These are phyloP conservation scores for Multifurca ochricompacta DNA, from an alignment of 768 basidiomycete species.

Conservation along the genomic window DNA sequence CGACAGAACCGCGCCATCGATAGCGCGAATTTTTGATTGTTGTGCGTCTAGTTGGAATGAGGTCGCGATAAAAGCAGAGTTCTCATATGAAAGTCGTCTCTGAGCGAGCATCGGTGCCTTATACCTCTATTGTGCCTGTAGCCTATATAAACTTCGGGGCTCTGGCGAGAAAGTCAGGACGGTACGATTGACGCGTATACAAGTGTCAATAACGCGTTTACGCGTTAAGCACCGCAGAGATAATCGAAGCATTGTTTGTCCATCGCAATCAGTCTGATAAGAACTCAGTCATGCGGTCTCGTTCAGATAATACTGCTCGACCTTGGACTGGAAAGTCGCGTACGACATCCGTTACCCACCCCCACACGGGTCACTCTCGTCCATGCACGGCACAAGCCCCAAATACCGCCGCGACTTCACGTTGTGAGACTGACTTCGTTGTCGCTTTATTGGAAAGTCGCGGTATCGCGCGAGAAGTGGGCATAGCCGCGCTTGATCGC, in stretches of 20 bases:
- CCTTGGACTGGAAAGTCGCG: slow-evolving; percentile 52
- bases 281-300: slow-evolving; percentile 16
- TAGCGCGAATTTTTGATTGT: too few relatives aligned
- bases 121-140: background rate
- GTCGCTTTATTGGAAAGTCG: slow-evolving; percentile 70
- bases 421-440: slow-evolving; percentile 53
- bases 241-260: background rate
- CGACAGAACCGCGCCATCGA: background rate
- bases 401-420: slow-evolving; percentile 52
- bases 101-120: background rate
- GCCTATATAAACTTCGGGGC: too few relatives aligned
- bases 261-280: background rate
- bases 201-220: background rate
- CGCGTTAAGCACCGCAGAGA: too few relatives aligned
- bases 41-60: background rate
- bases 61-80: background rate
- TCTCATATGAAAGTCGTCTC: too few relatives aligned
- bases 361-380: slow-evolving; percentile 37
- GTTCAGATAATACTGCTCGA: slow-evolving; percentile 30
- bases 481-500: slow-evolving; percentile 77
- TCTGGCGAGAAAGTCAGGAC: too few relatives aligned
- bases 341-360: slow-evolving; percentile 24
- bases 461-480: slow-evolving; percentile 75
- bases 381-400: slow-evolving; percentile 48
- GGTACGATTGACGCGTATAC: background rate